Evolutionary conservation across 2,329 filamentous ascomycete genomes (phyloP).

Genomic region (Cladosporium oxysporum): DNA sequence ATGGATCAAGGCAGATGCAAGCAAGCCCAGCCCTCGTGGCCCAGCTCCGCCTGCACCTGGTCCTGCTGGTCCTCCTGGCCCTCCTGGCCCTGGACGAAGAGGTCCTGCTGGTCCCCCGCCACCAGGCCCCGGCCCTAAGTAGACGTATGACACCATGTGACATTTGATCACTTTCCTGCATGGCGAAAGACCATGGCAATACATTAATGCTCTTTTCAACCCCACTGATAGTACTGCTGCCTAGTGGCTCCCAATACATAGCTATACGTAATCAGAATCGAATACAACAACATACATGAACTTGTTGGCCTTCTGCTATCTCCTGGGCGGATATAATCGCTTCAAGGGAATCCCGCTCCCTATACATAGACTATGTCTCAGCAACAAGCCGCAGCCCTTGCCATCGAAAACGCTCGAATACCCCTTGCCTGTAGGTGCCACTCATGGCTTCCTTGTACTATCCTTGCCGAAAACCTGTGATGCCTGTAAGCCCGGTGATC

Average conservation of each 20-base stretch:
- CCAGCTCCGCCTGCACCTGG: not conserved
- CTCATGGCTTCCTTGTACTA: not conserved
- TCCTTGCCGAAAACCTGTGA: not conserved
- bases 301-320: not conserved
- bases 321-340: not conserved
- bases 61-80: not conserved
- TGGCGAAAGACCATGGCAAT: not conserved
- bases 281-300: not conserved
- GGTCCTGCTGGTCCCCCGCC: not conserved
- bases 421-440: not conserved
- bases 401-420: not conserved
- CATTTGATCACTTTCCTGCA: not conserved
- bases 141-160: not conserved
- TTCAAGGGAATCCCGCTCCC: not conserved
- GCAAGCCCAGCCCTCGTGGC: not conserved
- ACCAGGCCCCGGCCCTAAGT: not conserved
- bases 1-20: slow-evolving; percentile 9
- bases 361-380: not conserved
- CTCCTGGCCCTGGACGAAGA: not conserved
- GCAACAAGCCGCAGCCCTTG: not conserved
- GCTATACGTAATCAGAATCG: not conserved
- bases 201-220: not conserved
- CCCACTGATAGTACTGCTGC: not conserved
- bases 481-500: not conserved
- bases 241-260: not conserved